phyloP scores from a whole-genome alignment of 2,329 filamentous ascomycete genomes.

The Hypoxylon sp. region DNA sequence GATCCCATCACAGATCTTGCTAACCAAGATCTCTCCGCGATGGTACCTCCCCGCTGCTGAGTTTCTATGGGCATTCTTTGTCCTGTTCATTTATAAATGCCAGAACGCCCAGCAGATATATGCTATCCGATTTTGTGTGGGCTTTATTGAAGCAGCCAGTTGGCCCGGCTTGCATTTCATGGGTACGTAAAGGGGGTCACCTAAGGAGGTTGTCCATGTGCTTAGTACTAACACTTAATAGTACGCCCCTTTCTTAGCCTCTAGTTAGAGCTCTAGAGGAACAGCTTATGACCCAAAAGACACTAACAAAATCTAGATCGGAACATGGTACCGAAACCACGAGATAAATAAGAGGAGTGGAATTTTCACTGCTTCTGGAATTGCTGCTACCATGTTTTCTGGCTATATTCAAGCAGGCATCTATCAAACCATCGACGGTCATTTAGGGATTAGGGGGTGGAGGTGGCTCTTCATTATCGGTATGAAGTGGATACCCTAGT shows the following conservation, averaged over 20 bases:
- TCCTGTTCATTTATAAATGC: slow-evolving; percentile 34
- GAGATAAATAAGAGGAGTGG: slow-evolving; percentile 56
- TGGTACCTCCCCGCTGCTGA: slow-evolving; percentile 34
- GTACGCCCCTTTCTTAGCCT: no score
- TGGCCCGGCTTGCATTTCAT: slow-evolving; percentile 40
- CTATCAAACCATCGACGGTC: slow-evolving; percentile 57
- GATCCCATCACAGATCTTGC: slow-evolving; percentile 28
- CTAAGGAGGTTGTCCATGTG: no score
- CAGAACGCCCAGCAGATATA: slow-evolving; percentile 42
- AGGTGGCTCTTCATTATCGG: slow-evolving; percentile 60
- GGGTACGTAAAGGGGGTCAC: slow-evolving; percentile 1
- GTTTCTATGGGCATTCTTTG: slow-evolving; percentile 33
- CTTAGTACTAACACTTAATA: no score
- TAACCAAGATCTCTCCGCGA: slow-evolving; percentile 34
- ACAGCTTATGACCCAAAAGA: no score
- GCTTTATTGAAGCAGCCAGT: slow-evolving; percentile 37
- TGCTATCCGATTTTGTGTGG: slow-evolving; percentile 42
- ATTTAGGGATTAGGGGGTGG: slow-evolving; percentile 56
- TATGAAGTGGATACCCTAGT: slow-evolving; percentile 41
- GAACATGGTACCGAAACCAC: slow-evolving; percentile 45
- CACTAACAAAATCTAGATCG: slow-evolving; percentile 30
- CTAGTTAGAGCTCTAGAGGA: no score
- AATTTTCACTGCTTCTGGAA: slow-evolving; percentile 57
- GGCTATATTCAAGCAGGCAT: slow-evolving; percentile 59
- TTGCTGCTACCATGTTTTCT: slow-evolving; percentile 57